Evolutionary conservation across 2,329 filamentous ascomycete genomes (phyloP), one percentile per base, ranked within the genome.

Genomic region (Penicillium sclerotigenum): DNA sequence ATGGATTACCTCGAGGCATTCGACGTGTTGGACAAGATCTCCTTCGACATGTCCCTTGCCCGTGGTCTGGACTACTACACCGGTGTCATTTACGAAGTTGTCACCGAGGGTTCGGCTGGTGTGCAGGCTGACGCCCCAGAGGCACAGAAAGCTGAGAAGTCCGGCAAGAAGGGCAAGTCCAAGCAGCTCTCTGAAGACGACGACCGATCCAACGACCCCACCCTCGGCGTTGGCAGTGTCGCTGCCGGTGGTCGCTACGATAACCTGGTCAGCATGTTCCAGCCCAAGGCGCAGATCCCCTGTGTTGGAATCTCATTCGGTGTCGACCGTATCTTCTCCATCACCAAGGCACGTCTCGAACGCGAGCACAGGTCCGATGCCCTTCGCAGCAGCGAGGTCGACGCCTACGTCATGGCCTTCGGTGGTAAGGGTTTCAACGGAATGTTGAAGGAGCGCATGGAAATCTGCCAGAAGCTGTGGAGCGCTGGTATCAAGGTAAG

Each of bases 391-490:
- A 91, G 87, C 68, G 89, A 94, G 65, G 87, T 92, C 3, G 92
- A 97, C 69, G 91, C 92, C 43, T 97, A 86, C 75, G 88, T 97
- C 68, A 97, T 97, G 91, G 91, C 91, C 0, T 91, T 97, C 69
- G 92, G 91, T 52, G 89, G 90, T 51, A 93, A 92, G 75, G 89
- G 87, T 20, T 93, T 92, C 73, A 87, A 82, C 16, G 91, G 90
- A 43, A 80, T 95, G 61, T 77, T 96, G 52, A 85, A 86, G 63
- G 89, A 97, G 79, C 88, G 93, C 62, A 92, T 97, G 85, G 79
- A 85, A 26, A 83, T 97, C 36, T 87, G 87, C 57, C 83, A 85
- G 62, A 81, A 81, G 62, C 79, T 97, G 47, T 95, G 93, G 91
- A 86, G 91, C 64, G 90, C 88, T 8, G 91, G 90, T 20, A 87